These are phyloP conservation scores for Pythium folliculosum DNA, from an alignment of 352 stramenopile genomes.

Conservation along the genomic window DNA sequence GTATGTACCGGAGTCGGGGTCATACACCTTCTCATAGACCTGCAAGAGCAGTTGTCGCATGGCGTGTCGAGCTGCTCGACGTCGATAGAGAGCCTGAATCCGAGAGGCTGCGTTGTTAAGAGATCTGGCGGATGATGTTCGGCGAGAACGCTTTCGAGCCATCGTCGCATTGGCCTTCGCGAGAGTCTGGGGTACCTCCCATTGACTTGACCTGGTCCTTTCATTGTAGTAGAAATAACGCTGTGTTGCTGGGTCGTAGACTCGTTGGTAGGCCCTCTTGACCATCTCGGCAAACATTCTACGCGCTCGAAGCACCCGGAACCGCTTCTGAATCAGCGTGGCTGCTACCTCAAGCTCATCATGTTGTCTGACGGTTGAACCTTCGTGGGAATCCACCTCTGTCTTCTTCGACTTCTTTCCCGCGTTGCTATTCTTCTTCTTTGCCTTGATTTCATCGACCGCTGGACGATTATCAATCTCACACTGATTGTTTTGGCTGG, in stretches of 20 bases:
- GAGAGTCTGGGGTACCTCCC: constrained; percentile 33
- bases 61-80: constrained; percentile 20
- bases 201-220: constrained; percentile 37
- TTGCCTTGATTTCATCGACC: not conserved
- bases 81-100: constrained; percentile 33
- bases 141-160: not conserved
- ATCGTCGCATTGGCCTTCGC: constrained; percentile 3
- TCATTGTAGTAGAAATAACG: constrained; percentile 56
- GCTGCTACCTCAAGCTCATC: constrained; percentile 9
- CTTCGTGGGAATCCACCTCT: not conserved
- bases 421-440: not conserved
- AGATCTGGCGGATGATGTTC: not conserved
- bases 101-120: constrained; percentile 18
- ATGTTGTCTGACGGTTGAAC: not conserved
- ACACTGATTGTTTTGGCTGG: not conserved
- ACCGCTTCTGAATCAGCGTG: constrained; percentile 34
- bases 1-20: constrained; percentile 31
- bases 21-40: constrained; percentile 40
- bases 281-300: constrained; percentile 31
- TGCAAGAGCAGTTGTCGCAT: constrained; percentile 27
- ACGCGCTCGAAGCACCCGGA: constrained; percentile 33
- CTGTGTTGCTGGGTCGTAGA: constrained; percentile 36
- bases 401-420: constrained; percentile 8
- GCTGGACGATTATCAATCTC: not conserved
- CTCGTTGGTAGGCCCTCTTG: constrained; percentile 32